phyloP scores from a whole-genome alignment of 176 grass and related monocot species.

The Tillandsia fasciculata region DNA sequence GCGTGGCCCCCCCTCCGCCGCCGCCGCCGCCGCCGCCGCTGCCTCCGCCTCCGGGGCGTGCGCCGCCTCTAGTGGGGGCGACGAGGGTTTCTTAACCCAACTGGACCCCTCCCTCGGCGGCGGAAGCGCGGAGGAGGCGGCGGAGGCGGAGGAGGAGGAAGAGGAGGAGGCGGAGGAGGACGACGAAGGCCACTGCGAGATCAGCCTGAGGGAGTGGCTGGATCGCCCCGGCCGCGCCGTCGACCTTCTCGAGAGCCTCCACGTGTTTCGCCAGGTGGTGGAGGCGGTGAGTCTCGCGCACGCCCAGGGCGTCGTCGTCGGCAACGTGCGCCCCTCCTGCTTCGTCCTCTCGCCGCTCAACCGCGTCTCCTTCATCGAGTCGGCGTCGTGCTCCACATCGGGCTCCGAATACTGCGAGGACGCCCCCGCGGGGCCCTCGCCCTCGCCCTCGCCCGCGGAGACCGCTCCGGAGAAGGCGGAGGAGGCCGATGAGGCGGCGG shows the following conservation, averaged over 20 bases:
- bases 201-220: conserved; percentile 89
- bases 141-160: neutral
- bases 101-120: neutral
- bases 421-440: conserved; percentile 14
- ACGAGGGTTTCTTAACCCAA: conserved; percentile 15
- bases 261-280: conserved; percentile 82
- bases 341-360: conserved; percentile 83
- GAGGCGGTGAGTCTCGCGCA: conserved; percentile 74
- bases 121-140: conserved; percentile 26
- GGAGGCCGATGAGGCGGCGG: conserved; percentile 17
- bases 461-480: neutral
- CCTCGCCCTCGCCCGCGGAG: conserved; percentile 4
- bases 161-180: conserved; percentile 16
- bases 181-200: conserved; percentile 35
- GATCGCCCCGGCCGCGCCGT: conserved; percentile 49
- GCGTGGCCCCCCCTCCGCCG: neutral
- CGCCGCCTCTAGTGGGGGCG: conserved; percentile 2
- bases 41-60: neutral
- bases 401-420: conserved; percentile 51
- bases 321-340: conserved; percentile 75
- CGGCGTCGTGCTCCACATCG: conserved; percentile 63
- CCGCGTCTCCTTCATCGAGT: conserved; percentile 93
- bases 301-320: conserved; percentile 77
- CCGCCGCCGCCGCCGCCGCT: neutral
- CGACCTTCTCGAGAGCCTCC: conserved; percentile 75